Evolutionary conservation across 2,329 filamentous ascomycete species (phyloP).

Genomic region (Balansia obtecta): DNA sequence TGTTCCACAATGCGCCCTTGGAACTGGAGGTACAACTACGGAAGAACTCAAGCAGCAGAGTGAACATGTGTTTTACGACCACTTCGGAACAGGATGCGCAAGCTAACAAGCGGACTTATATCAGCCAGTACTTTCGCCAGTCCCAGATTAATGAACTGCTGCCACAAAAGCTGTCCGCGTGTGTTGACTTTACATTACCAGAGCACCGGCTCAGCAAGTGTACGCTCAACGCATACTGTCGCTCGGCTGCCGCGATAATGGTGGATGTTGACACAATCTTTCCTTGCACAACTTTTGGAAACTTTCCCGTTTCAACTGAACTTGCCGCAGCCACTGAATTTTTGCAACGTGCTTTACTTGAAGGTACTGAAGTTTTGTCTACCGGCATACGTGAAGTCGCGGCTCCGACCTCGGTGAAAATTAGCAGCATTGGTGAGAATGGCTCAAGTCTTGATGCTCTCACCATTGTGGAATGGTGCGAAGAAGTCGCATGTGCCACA

Average conservation of each 20-base stretch:
- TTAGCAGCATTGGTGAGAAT: neutral
- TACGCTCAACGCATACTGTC: too few species aligned
- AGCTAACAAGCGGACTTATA: neutral
- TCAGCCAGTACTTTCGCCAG: neutral
- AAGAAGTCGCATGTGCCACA: conserved; percentile 7
- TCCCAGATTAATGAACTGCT: neutral
- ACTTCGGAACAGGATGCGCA: neutral
- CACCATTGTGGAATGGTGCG: neutral
- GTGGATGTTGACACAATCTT: neutral
- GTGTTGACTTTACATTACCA: neutral
- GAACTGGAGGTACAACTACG: too few species aligned
- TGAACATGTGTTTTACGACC: neutral
- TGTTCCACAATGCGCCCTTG: neutral
- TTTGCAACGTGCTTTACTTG: neutral
- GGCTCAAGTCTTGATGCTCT: neutral
- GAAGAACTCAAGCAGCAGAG: neutral
- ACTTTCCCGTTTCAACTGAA: neutral
- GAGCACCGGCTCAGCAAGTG: neutral
- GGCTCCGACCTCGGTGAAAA: neutral
- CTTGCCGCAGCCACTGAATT: neutral
- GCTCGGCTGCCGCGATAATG: neutral
- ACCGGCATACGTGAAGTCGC: neutral
- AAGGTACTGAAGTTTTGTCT: too few species aligned
- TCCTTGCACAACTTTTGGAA: neutral
- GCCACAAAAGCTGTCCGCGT: neutral